Base-by-base conservation (phyloP, 352 stramenopile species). In the Phytopythium boreale region DNA sequence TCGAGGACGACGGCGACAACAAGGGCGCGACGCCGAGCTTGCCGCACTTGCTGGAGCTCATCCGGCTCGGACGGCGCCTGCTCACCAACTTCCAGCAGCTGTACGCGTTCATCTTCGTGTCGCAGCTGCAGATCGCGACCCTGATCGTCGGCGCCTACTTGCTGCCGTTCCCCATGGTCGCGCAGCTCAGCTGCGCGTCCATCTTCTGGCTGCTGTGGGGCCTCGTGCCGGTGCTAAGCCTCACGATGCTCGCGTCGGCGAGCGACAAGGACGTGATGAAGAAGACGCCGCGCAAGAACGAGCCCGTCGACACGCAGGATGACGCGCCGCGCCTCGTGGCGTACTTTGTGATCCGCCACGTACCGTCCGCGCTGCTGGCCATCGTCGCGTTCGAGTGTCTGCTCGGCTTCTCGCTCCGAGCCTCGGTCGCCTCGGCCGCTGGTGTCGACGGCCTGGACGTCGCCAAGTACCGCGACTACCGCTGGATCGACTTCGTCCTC, bases 161-260 rank as follows among this genome's bases (percentile, higher is more conserved):
- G 11, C 64, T 91, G 36, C 87, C 87, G 41, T 92, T 96, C 63
- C 87, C 87, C 19, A 69, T 90, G 31, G 79, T 92, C 17, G 82
- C 87, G 20, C 83, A 90, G 57, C 61, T 94, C 10, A 88, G 79
- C 51, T 91, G 82, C 53, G 69, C 74, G 12, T 94, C 85, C 11
- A 91, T 96, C 39, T 89, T 93, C 46, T 96, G 84, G 84, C 66
- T 96, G 31, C 66, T 96, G 1, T 96, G 85, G 85, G 68, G 89
- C 22, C 72, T 96, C 11, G 82, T 96, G 15, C 87, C 87, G 1
- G 76, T 74, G 1, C 64, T 96, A 4, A 90, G 82, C 69, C 71
- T 96, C 9, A 84, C 77, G 4, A 90, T 96, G 83, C 73, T 96
- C 47, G 85, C 84, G 20, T 82, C 83, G 1, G 79, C 79, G 5